These are phyloP conservation scores for Escovopsis weberi DNA, from an alignment of 2,329 filamentous ascomycete species.

Conservation along the genomic window DNA sequence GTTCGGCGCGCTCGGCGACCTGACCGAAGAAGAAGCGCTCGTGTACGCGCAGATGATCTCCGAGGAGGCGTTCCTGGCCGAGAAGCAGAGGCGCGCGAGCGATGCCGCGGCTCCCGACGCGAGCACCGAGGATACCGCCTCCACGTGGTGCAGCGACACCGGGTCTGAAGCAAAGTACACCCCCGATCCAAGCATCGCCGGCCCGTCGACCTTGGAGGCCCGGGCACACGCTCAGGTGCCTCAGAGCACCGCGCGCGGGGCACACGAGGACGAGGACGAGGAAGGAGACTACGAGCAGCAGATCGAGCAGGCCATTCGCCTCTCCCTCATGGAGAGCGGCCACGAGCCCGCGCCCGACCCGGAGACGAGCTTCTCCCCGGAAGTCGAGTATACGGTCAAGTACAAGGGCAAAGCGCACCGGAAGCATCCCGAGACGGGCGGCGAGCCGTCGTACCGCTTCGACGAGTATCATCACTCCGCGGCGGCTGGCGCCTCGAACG, in stretches of 20 bases:
- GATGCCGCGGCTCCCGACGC: constrained; percentile 32
- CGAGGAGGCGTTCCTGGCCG: constrained; percentile 41
- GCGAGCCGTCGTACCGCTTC: constrained; percentile 15
- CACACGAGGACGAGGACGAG: constrained; percentile 34
- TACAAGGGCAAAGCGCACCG: constrained; percentile 28
- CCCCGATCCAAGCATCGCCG: constrained; percentile 36
- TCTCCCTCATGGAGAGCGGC: constrained; percentile 43
- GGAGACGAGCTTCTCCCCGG: constrained; percentile 27
- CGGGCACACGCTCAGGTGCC: too few relatives aligned
- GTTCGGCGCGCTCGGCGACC: constrained; percentile 55
- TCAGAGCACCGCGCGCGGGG: too few relatives aligned
- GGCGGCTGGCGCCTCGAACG: constrained; percentile 9
- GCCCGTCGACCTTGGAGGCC: constrained; percentile 14
- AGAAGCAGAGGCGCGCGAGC: constrained; percentile 40
- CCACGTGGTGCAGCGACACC: constrained; percentile 27
- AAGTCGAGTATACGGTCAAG: constrained; percentile 37
- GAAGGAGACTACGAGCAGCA: constrained; percentile 45
- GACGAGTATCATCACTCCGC: too few relatives aligned
- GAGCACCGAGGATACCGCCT: constrained; percentile 19
- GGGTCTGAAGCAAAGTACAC: constrained; percentile 33
- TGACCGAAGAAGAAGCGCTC: constrained; percentile 52
- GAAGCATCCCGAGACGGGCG: constrained; percentile 11
- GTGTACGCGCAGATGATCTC: constrained; percentile 53
- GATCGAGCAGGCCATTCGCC: constrained; percentile 46
- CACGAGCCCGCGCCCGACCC: constrained; percentile 27